phyloP scores from a whole-genome alignment of 108 stramenopile genomes.

The Conticribra guillardii region DNA sequence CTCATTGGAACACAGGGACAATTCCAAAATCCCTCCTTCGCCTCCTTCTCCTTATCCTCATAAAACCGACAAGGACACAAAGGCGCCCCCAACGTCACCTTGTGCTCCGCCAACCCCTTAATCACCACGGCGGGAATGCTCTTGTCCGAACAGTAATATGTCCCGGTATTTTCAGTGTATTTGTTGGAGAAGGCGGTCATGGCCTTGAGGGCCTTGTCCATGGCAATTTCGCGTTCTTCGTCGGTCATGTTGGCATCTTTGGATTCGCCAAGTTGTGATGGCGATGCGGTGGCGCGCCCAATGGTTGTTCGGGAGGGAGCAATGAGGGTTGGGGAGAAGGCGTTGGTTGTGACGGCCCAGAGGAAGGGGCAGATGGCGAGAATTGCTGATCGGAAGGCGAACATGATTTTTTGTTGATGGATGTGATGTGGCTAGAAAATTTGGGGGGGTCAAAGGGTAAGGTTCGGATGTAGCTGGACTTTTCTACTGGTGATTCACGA shows the following conservation, averaged over 20 bases:
- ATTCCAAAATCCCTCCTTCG: slow-evolving; percentile 89
- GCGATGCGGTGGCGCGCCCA: not conserved
- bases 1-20: slow-evolving; percentile 68
- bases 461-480: too few relatives aligned
- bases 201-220: slow-evolving; percentile 79
- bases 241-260: slow-evolving; percentile 63
- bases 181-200: slow-evolving; percentile 89
- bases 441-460: too few relatives aligned
- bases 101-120: slow-evolving; percentile 91
- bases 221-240: slow-evolving; percentile 58
- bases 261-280: slow-evolving; percentile 5
- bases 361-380: slow-evolving; percentile 6
- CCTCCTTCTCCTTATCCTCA: slow-evolving; percentile 90
- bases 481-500: too few relatives aligned
- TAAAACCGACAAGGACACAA: slow-evolving; percentile 93
- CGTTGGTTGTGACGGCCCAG: slow-evolving; percentile 1
- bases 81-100: slow-evolving; percentile 83
- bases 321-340: not conserved
- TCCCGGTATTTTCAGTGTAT: slow-evolving; percentile 75
- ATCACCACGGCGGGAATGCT: slow-evolving; percentile 86
- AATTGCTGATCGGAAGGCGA: not conserved
- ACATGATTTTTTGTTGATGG: not conserved
- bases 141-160: slow-evolving; percentile 70
- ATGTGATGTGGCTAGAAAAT: too few relatives aligned
- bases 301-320: not conserved